Evolutionary conservation across 1,139 yeast genomes (phyloP).

Genomic region (Saccharomycopsis crataegensis): DNA sequence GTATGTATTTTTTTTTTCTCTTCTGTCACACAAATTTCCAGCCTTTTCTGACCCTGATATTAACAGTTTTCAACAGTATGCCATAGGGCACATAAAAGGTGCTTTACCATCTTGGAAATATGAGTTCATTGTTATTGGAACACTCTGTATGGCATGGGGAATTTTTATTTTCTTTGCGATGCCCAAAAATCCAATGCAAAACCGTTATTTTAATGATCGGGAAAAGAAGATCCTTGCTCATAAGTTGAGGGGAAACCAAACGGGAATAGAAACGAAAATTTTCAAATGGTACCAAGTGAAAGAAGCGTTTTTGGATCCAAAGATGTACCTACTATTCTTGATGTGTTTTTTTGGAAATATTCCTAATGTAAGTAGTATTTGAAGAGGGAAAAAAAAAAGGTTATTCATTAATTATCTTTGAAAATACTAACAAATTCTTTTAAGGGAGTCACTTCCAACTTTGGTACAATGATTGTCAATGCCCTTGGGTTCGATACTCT

Average conservation of each 20-base stretch:
- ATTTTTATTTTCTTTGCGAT: conserved; percentile 36
- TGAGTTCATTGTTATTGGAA: conserved; percentile 43
- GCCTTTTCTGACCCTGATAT: not conserved
- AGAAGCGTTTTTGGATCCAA: conserved; percentile 34
- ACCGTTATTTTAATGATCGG: conserved; percentile 42
- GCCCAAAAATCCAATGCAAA: conserved; percentile 49
- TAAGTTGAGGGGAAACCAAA: conserved; percentile 41
- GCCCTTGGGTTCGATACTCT: conserved; percentile 38
- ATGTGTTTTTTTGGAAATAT: conserved; percentile 34
- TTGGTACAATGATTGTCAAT: conserved; percentile 41
- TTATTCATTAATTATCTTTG: no score
- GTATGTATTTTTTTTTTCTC: conserved; percentile 37
- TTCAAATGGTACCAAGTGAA: conserved; percentile 47
- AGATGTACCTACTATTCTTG: conserved; percentile 42
- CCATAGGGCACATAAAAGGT: conserved; percentile 19
- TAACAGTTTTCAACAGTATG: conserved; percentile 25
- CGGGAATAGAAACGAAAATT: conserved; percentile 49
- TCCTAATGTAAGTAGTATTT: conserved; percentile 26
- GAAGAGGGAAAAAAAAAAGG: no score
- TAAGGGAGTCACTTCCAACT: conserved; percentile 36
- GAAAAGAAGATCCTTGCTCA: conserved; percentile 48
- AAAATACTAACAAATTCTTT: no score
- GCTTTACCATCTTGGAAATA: conserved; percentile 41
- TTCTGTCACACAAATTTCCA: not conserved
- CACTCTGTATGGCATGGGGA: conserved; percentile 44